A percentile compares a stretch with the other conserved stretches of the same genome.
phyloP scores from a whole-genome alignment of 345 rosid species.

The Clausena lansium region DNA sequence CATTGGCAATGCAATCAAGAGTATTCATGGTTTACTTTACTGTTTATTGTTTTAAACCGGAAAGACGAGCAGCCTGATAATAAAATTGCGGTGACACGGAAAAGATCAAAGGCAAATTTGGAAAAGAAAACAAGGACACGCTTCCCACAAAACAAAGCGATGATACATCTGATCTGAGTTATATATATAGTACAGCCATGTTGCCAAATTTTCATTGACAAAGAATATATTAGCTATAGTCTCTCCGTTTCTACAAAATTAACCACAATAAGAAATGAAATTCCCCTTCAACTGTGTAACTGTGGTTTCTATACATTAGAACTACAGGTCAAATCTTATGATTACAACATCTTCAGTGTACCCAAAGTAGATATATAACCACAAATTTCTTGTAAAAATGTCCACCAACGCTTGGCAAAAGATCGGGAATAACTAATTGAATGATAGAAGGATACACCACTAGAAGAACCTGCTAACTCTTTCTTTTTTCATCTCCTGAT shows the following conservation, averaged over 20 bases:
- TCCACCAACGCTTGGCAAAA: conserved; percentile 37
- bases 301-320: conserved; percentile 5
- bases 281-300: background rate
- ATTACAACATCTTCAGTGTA: background rate
- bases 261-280: background rate
- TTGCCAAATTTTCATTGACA: background rate
- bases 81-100: no score
- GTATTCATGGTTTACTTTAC: no score
- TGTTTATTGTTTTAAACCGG: no score
- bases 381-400: conserved; percentile 7
- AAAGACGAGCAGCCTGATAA: no score
- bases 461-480: conserved; percentile 17
- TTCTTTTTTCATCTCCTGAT: conserved; percentile 30
- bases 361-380: background rate
- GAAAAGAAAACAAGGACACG: background rate
- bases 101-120: no score
- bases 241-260: background rate
- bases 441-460: conserved; percentile 8
- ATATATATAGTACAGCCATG: background rate
- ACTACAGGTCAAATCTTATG: background rate
- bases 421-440: conserved; percentile 43
- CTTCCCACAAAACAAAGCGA: background rate
- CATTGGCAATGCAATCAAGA: no score
- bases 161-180: background rate
- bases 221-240: background rate